A percentile compares a stretch with the other conserved stretches of the same genome.
Conservation (phyloP, 2,329 filamentous ascomycete genomes). For the Botrytis fragariae region DNA sequence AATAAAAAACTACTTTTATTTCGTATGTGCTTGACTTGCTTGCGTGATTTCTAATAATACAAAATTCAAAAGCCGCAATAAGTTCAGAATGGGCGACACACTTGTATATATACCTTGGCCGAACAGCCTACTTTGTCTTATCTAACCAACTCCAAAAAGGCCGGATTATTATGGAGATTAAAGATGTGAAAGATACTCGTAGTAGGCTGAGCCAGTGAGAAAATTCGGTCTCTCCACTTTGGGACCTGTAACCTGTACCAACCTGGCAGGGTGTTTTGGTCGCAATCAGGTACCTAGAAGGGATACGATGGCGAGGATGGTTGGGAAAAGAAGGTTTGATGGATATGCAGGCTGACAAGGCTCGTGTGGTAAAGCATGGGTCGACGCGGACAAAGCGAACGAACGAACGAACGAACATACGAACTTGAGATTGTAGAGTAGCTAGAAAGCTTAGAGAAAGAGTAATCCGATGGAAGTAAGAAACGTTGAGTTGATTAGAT, state of each 20-base stretch:
- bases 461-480: not conserved
- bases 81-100: not conserved
- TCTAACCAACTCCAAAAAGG: not conserved
- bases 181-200: not conserved
- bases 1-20: conserved; percentile 17
- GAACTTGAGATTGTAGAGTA: not conserved
- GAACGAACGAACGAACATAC: not conserved
- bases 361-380: not conserved
- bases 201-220: not conserved
- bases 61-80: not conserved
- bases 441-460: not conserved
- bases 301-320: not conserved
- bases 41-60: not conserved
- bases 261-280: not conserved
- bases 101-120: conserved; percentile 2
- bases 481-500: not conserved
- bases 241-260: not conserved
- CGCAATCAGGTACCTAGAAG: not conserved
- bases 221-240: not conserved
- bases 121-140: not conserved
- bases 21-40: conserved; percentile 7
- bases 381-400: not conserved
- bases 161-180: conserved; percentile 4
- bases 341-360: conserved; percentile 2
- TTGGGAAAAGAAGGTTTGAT: not conserved